Base-by-base conservation (phyloP, 176 grass and related monocot genomes). In the Carex cristatella region DNA sequence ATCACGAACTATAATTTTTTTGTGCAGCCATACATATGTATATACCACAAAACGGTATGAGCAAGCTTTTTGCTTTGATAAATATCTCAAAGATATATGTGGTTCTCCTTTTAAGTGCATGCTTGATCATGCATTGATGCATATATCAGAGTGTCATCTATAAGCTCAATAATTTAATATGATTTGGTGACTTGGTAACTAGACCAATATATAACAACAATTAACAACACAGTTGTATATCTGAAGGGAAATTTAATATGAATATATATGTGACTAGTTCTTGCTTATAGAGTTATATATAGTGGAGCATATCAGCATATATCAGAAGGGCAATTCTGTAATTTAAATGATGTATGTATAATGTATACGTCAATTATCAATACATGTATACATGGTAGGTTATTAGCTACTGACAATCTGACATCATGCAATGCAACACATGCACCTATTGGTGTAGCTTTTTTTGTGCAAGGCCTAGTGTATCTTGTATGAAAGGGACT, bases 401-500 rank as follows among this genome's bases (percentile, higher is more conserved):
- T 46, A 7, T 7, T 46, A 46, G 44, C 44, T 42, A 46, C 55
- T 60, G 42, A 57, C 35, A 37, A 37, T 37, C n/a, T 78, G 33
- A 40, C 38, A 40, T 40, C 40, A 77, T 64, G 23, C 5, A 62
- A 65, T 85, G 67, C 13, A 70, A 44, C 48, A 80, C 78, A 81
- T 72, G 51, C 37, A n/a, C 46, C 73, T 12, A 46, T 80, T 1
- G 38, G 5, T 70, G 67, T 35, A 42, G 35, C 67, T 40, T 70
- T 37, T 35, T 70, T n/a, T 70, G 5, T 3, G 67, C 42, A 71
- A 71, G 38, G 18, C 7, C 61, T 10, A 70, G 68, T 46, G 48
- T n/a, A 83, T 87, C 66, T 57, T 76, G 56, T 54, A 35, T 76
- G 86, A 78, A 78, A 77, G 86, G 80, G 86, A 87, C 81, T 1